Evolutionary conservation across 805 yeast genomes (phyloP).

Genomic region (Hagleromyces aurorensis): DNA sequence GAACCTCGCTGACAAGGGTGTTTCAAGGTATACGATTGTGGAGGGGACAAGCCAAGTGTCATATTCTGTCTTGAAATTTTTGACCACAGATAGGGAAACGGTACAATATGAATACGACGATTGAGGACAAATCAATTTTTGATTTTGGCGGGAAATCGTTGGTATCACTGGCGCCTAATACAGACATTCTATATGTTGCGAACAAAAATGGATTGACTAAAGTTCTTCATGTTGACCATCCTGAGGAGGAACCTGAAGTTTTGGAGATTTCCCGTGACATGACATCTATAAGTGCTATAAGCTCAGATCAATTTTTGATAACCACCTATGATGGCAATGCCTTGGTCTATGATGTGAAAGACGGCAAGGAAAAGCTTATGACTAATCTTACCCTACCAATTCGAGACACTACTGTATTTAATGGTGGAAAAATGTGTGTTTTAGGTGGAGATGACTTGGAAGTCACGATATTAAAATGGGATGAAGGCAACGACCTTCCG

Average conservation of each 20-base stretch:
- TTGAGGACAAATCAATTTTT: slow-evolving; percentile 22
- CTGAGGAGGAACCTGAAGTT: slow-evolving; percentile 54
- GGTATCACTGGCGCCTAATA: slow-evolving; percentile 18
- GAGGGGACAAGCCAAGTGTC: too few relatives aligned
- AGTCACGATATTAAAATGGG: slow-evolving; percentile 40
- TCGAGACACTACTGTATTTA: slow-evolving; percentile 48
- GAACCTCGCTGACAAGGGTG: too few relatives aligned
- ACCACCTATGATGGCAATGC: slow-evolving; percentile 26
- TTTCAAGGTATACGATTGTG: too few relatives aligned
- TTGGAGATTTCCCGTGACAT: slow-evolving; percentile 43
- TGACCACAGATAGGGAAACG: too few relatives aligned
- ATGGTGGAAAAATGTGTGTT: slow-evolving; percentile 49
- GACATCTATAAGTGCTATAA: slow-evolving; percentile 29
- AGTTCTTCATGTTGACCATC: slow-evolving; percentile 38
- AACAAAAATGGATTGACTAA: slow-evolving; percentile 49
- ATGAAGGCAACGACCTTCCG: slow-evolving; percentile 15
- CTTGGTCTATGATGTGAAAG: slow-evolving; percentile 13
- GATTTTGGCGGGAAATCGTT: slow-evolving; percentile 28
- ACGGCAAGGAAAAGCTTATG: slow-evolving; percentile 32
- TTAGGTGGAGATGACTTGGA: slow-evolving; percentile 65
- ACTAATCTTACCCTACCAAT: slow-evolving; percentile 31
- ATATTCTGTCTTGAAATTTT: too few relatives aligned
- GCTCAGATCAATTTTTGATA: slow-evolving; percentile 14
- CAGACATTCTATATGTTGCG: slow-evolving; percentile 39
- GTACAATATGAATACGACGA: too few relatives aligned